Evolutionary conservation across 2,329 filamentous ascomycete species (phyloP), one percentile per base, ranked within the genome.

Genomic region (Nannizzia gypsea): DNA sequence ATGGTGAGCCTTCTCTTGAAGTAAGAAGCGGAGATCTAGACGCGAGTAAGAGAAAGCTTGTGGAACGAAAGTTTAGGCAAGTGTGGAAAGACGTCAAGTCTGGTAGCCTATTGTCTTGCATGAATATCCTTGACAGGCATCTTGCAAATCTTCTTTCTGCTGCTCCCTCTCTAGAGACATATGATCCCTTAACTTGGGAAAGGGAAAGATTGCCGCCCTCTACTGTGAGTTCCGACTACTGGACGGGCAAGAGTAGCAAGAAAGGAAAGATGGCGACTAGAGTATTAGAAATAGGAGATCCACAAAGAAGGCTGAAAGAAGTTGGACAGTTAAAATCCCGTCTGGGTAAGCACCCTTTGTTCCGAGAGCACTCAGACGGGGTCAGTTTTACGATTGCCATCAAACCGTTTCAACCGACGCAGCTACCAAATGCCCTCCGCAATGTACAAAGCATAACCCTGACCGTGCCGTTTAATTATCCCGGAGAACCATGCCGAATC

Each of bases 21-120:
- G 82, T 92, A 57, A 77, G 74, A 61, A 90, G 91, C 68, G 80
- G 81, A 63, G 84, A 85, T 65, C 88, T 90, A 66, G 85, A 84
- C 1, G 77, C 84, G 62, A 86, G 84, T 1, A 91, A 87, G 69
- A 81, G 85, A 67, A 81, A 88, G 71, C 92, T 91, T 71, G 81
- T 93, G 40, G 87, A 90, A 69, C 80, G 77, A 64, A 88, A 88
- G 6, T 93, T 89, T 76, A 82, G 86, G 62, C 77, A 74, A 42
- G 78, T 92, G 57, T 82, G 83, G 0, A 72, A 79, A 44, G 80
- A 81, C 28, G 67, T 71, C 48, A 77, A 80, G 46, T 66, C 65
- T 56, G 68, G 68, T 4, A 89, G 86, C 0, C 73, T 93, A 0
- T 74, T 92, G 55, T 78, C 79, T 15, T 77, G 87, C 64, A 80